Percentiles rank a stretch among this genome's conserved stretches.
phyloP scores from a whole-genome alignment of 331 rosid genomes.

The Phaseolus coccineus region DNA sequence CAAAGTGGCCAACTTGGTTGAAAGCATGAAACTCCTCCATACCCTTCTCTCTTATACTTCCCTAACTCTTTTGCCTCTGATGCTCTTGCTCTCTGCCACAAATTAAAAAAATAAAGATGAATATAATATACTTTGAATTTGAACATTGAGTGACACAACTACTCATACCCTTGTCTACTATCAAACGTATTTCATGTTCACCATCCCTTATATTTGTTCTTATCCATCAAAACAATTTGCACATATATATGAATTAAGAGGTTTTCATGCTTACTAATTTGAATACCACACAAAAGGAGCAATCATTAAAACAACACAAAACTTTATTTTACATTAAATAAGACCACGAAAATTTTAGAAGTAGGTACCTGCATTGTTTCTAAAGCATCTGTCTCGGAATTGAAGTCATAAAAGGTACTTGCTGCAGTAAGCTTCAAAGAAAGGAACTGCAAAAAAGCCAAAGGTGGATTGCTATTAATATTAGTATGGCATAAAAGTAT shows the following conservation, averaged over 20 bases:
- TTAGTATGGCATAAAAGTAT: constrained; percentile 1
- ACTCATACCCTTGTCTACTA: constrained; percentile 14
- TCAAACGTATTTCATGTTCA: constrained; percentile 12
- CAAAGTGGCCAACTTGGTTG: constrained; percentile 84
- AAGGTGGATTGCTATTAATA: constrained; percentile 1
- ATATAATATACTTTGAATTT: constrained; percentile 18
- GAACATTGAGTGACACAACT: constrained; percentile 11
- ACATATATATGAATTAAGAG: constrained; percentile 6
- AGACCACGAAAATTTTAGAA: constrained; percentile 23
- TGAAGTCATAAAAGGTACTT: constrained; percentile 78
- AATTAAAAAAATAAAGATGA: neutral
- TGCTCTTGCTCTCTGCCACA: constrained; percentile 77
- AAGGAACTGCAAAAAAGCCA: constrained; percentile 72
- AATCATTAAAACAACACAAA: constrained; percentile 1
- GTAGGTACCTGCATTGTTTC: constrained; percentile 77
- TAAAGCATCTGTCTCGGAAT: constrained; percentile 71
- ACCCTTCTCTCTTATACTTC: constrained; percentile 70
- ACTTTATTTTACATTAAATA: neutral
- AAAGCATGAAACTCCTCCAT: constrained; percentile 71
- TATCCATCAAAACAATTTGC: constrained; percentile 35
- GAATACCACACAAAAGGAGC: constrained; percentile 15
- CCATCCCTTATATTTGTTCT: constrained; percentile 11
- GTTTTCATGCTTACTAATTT: constrained; percentile 30
- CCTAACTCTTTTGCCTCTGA: constrained; percentile 72
- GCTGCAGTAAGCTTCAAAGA: constrained; percentile 97